Evolutionary conservation across 1,139 yeast species (phyloP), one percentile per base, ranked within the genome.

Genomic region (Lizanozyma gosingica): DNA sequence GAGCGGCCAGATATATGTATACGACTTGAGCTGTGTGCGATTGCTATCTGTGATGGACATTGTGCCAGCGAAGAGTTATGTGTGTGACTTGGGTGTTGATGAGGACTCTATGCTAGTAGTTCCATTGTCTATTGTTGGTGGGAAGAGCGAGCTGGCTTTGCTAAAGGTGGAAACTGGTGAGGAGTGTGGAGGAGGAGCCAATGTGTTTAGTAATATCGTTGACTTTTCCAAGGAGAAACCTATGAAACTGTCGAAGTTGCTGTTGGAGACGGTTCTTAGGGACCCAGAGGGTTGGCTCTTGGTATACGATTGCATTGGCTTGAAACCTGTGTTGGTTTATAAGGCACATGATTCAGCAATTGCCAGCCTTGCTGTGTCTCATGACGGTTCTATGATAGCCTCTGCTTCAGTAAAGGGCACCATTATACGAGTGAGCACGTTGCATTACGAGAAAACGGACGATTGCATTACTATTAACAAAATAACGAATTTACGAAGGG

Each of bases 331-430:
- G n/a, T 67, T 79, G 43, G 63, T 78, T 14, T 66, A 81, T 46
- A 73, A 74, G 49, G 80, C 83, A 2, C 86, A 80, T 50, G 71
- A 74, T 46, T 63, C 80, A 0, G 65, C 67, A 1, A 47, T 79
- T 17, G 76, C 73, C 18, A 63, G 67, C 18, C 54, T 78, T 14
- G 51, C 73, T 3, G 53, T 78, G 2, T 76, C 81, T 4, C 62
- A 67, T 27, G 76, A 74, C 49, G 80, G 80, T 4, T 57, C 59
- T 14, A 55, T 71, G 33, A 62, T 83, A 17, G 86, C 88, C 1
- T 78, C 90, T 0, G 83, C 88, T 0, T 80, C 87, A 0, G 64
- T 68, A 1, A 81, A 80, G 47, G 94, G 94, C 0, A 83, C 94
- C 0, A 80, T 83, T 3, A 66, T 83, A 1, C 60, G 92, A 37